Percentiles rank a stretch among this genome's conserved stretches.
These are phyloP conservation scores for Pythium oligandrum DNA, from an alignment of 352 stramenopile genomes.

Conservation along the genomic window DNA sequence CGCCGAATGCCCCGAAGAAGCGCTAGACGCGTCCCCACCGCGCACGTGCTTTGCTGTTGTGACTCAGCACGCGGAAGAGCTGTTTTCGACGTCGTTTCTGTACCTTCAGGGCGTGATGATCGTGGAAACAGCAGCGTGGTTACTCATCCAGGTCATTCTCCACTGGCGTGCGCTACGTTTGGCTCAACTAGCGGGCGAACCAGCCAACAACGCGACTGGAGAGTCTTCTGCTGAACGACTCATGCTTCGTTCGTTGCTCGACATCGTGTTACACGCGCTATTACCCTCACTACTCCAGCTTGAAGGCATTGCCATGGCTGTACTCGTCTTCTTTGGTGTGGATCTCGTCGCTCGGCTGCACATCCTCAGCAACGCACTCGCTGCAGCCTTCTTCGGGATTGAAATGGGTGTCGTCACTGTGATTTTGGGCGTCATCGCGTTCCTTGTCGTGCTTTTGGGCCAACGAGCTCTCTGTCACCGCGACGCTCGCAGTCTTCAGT, in stretches of 20 bases:
- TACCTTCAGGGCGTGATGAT: constrained; percentile 20
- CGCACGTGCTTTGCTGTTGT: constrained; percentile 23
- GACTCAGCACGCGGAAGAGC: constrained; percentile 4
- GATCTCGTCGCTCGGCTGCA: constrained; percentile 16
- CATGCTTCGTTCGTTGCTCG: constrained; percentile 5
- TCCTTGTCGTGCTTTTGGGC: constrained; percentile 4
- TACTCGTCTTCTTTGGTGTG: constrained; percentile 8
- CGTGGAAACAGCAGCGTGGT: constrained; percentile 14
- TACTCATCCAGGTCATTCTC: constrained; percentile 19
- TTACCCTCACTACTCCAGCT: constrained; percentile 10
- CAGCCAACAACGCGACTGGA: not conserved
- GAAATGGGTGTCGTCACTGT: constrained; percentile 11
- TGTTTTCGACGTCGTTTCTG: constrained; percentile 23
- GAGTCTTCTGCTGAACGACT: not conserved
- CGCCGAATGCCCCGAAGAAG: constrained; percentile 23
- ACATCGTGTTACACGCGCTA: constrained; percentile 8
- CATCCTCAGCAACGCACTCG: constrained; percentile 16
- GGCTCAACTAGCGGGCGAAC: constrained; percentile 10
- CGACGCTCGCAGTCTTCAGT: constrained; percentile 7
- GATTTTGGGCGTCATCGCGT: not conserved
- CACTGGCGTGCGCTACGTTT: constrained; percentile 20
- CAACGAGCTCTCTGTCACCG: constrained; percentile 3
- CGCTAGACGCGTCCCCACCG: constrained; percentile 16
- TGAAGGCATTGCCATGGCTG: constrained; percentile 1
- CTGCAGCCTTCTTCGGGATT: constrained; percentile 9